A percentile compares a stretch with the other conserved stretches of the same genome.
phyloP scores from a whole-genome alignment of 1,284 basidiomycete species.

The Mrakiaceae sp. region DNA sequence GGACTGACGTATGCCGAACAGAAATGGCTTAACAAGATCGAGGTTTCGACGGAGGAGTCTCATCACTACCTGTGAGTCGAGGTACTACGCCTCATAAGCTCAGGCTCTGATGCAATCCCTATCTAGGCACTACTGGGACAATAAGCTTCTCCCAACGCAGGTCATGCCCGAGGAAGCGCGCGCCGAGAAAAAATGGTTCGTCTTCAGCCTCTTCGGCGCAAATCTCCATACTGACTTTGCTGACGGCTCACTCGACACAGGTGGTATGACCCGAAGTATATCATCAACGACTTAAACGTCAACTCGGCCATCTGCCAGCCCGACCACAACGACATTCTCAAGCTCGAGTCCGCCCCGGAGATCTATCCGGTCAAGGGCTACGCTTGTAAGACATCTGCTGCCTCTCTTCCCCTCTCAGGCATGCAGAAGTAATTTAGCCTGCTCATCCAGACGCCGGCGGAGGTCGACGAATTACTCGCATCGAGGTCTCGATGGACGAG shows the following conservation, averaged over 20 bases:
- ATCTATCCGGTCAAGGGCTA: constrained; percentile 45
- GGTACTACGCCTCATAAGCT: constrained; percentile 7
- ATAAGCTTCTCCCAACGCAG: constrained; percentile 51
- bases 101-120: background rate
- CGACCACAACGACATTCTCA: constrained; percentile 45
- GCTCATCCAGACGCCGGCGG: constrained; percentile 43
- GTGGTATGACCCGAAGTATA: constrained; percentile 51
- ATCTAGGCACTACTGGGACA: constrained; percentile 36
- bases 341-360: constrained; percentile 20
- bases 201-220: background rate
- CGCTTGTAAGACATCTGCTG: constrained; percentile 34
- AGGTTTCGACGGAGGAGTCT: constrained; percentile 45
- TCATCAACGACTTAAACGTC: constrained; percentile 48
- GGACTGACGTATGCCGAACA: constrained; percentile 28
- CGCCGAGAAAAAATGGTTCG: constrained; percentile 42
- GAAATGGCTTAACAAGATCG: constrained; percentile 52
- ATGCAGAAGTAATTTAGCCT: too few species aligned
- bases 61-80: constrained; percentile 41
- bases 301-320: constrained; percentile 52
- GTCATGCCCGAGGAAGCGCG: constrained; percentile 48
- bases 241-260: background rate
- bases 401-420: background rate
- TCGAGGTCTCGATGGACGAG: constrained; percentile 52
- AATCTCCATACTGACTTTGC: too few species aligned
- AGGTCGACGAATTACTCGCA: constrained; percentile 47